Evolutionary conservation across 805 yeast genomes (phyloP).

Genomic region (Candida loeiensis): DNA sequence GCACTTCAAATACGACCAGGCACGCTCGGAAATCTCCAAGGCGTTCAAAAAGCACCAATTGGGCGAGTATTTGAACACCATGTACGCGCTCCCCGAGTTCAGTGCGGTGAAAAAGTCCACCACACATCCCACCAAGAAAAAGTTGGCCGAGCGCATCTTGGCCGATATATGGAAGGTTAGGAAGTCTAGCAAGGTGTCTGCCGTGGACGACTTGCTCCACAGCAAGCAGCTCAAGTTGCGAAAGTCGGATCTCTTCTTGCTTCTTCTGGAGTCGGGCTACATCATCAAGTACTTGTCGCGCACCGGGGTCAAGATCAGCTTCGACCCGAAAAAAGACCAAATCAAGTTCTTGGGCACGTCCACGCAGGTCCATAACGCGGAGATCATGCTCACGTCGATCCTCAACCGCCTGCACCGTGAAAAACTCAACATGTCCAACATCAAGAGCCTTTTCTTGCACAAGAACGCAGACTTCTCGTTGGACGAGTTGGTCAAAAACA

Average conservation of each 20-base stretch:
- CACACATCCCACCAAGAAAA: slow-evolving; percentile 12
- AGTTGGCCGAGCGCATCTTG: slow-evolving; percentile 27
- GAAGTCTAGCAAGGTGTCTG: slow-evolving; percentile 17
- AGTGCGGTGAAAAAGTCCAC: slow-evolving; percentile 5
- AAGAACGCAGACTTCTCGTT: slow-evolving; percentile 28
- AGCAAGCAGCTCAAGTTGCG: slow-evolving; percentile 31
- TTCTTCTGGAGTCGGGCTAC: slow-evolving; percentile 37
- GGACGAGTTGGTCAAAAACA: slow-evolving; percentile 23
- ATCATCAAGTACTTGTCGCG: slow-evolving; percentile 38
- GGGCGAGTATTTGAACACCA: slow-evolving; percentile 11
- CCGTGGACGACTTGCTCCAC: slow-evolving; percentile 30
- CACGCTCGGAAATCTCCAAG: slow-evolving; percentile 9
- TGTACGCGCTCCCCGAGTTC: slow-evolving; percentile 8
- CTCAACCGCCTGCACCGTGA: slow-evolving; percentile 26
- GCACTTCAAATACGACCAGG: slow-evolving; percentile 8
- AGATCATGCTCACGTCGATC: slow-evolving; percentile 33
- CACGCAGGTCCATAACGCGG: slow-evolving; percentile 41
- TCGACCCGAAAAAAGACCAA: slow-evolving; percentile 26
- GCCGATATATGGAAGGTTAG: slow-evolving; percentile 32
- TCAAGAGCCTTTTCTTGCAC: slow-evolving; percentile 24
- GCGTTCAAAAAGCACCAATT: slow-evolving; percentile 13
- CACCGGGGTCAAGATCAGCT: slow-evolving; percentile 38
- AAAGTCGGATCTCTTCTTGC: slow-evolving; percentile 38
- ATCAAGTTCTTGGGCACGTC: slow-evolving; percentile 40
- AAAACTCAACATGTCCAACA: slow-evolving; percentile 29